Percentiles rank a stretch among this genome's conserved stretches.
Evolutionary conservation across 805 yeast genomes (phyloP).

Genomic region (Wickerhamomyces strasburgensis): DNA sequence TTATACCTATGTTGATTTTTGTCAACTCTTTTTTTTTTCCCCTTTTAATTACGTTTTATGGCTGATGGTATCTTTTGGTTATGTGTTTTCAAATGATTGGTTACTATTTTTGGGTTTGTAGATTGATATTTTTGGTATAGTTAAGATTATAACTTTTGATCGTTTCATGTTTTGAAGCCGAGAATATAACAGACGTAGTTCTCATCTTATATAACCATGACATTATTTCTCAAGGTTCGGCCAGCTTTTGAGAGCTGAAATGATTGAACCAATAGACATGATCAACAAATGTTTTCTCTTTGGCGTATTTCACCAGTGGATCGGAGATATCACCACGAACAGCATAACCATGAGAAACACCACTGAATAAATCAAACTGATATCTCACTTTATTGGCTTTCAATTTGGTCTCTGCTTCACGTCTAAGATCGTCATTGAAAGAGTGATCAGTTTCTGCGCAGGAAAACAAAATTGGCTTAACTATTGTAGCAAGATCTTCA

Average conservation of each 20-base stretch:
- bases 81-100: too few species aligned
- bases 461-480: slow-evolving; percentile 51
- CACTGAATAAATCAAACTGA: slow-evolving; percentile 57
- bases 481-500: slow-evolving; percentile 60
- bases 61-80: too few species aligned
- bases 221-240: too few species aligned
- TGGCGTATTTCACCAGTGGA: slow-evolving; percentile 56
- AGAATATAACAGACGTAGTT: too few species aligned
- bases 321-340: slow-evolving; percentile 64
- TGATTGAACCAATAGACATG: slow-evolving; percentile 27
- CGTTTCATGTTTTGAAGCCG: too few species aligned
- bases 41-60: not conserved
- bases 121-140: too few species aligned
- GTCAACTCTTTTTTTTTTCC: not conserved
- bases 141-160: too few species aligned
- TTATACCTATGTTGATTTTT: not conserved
- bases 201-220: too few species aligned
- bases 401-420: slow-evolving; percentile 53
- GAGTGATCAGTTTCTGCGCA: slow-evolving; percentile 71
- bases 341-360: slow-evolving; percentile 73
- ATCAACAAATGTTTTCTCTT: slow-evolving; percentile 52
- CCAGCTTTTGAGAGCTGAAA: not conserved
- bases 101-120: too few species aligned
- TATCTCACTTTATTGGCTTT: slow-evolving; percentile 49
- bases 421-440: slow-evolving; percentile 63